A percentile compares a stretch with the other conserved stretches of the same genome.
Conservation (phyloP, 2,329 filamentous ascomycete species). For the Bipolaris victoriae region DNA sequence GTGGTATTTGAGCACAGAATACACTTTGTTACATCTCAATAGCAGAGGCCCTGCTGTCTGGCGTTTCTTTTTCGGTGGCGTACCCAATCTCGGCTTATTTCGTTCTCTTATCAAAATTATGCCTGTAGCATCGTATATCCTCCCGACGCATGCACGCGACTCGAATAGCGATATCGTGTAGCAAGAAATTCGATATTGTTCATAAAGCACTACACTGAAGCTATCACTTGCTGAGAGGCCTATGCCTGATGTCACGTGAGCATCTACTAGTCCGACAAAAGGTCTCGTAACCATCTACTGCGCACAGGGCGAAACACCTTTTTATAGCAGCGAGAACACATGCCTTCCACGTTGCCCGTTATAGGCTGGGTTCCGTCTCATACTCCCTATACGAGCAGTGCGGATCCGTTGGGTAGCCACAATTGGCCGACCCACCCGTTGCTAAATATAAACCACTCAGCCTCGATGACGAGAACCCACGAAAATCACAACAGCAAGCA, state of each 20-base stretch:
- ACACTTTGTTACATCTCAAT: not conserved
- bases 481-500: conserved; percentile 3
- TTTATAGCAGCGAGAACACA: not conserved
- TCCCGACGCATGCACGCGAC: too few species aligned
- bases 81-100: not conserved
- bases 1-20: conserved; percentile 9
- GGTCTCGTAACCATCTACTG: not conserved
- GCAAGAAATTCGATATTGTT: not conserved
- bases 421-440: conserved; percentile 15
- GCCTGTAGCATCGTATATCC: not conserved
- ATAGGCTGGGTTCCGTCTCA: not conserved
- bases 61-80: not conserved
- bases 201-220: not conserved
- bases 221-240: too few species aligned
- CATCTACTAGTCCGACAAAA: not conserved
- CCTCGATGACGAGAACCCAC: conserved; percentile 21
- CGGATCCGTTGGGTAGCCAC: conserved; percentile 14
- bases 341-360: not conserved
- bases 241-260: not conserved
- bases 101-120: not conserved
- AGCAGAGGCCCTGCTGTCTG: not conserved
- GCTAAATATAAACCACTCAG: conserved; percentile 32
- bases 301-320: not conserved
- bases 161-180: not conserved
- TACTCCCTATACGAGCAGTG: conserved; percentile 12